Conservation (phyloP, 2,329 filamentous ascomycete species). For the Aspergillus oerlinghausenensis region DNA sequence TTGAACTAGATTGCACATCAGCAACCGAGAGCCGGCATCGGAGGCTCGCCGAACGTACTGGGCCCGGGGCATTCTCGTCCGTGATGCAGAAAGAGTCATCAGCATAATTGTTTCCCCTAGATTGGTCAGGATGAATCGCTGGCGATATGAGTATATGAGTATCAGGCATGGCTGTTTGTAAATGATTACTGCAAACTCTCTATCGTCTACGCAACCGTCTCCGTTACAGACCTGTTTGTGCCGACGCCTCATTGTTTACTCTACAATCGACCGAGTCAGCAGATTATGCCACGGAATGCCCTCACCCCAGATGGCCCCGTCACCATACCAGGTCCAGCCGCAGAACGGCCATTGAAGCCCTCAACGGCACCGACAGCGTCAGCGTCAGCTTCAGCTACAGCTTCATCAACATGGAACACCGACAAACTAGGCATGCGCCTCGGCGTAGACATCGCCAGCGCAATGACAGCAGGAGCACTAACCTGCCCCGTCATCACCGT, state of each 20-base stretch:
- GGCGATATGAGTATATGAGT: no score
- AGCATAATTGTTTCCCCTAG: neutral
- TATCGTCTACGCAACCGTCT: no score
- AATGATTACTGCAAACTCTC: no score
- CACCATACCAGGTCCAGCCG: slow-evolving; percentile 11
- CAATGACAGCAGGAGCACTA: slow-evolving; percentile 65
- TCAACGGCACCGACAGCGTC: slow-evolving; percentile 7
- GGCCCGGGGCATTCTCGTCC: neutral
- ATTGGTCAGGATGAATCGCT: neutral
- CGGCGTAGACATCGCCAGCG: slow-evolving; percentile 64
- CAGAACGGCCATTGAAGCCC: neutral
- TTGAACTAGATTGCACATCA: neutral
- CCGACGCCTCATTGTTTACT: no score
- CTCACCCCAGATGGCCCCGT: slow-evolving; percentile 22
- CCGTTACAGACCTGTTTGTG: no score
- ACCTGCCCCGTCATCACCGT: slow-evolving; percentile 82
- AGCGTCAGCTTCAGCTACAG: slow-evolving; percentile 11
- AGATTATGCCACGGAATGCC: slow-evolving; percentile 29
- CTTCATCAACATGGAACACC: slow-evolving; percentile 62
- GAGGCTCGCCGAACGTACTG: neutral
- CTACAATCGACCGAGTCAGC: neutral
- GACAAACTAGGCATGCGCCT: slow-evolving; percentile 64
- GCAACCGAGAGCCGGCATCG: slow-evolving; percentile 9
- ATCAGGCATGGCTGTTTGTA: no score
- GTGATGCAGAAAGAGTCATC: neutral